Evolutionary conservation across 306 rosid species (phyloP).

Genomic region (Alnus glutinosa): DNA sequence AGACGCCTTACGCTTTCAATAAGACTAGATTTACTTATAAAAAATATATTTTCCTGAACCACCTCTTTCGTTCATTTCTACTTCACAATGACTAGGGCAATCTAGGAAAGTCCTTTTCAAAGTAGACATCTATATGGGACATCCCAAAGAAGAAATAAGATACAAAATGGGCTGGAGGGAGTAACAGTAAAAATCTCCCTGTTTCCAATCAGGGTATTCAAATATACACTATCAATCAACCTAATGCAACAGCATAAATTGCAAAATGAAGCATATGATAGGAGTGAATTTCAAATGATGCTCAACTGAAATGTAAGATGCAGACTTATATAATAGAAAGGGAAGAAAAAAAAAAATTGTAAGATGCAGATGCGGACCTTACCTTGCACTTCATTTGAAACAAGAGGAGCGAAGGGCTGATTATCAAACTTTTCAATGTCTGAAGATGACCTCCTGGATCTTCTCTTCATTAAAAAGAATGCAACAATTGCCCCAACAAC

Average conservation of each 20-base stretch:
- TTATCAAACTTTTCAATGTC: slow-evolving; percentile 73
- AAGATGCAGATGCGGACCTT: slow-evolving; percentile 20
- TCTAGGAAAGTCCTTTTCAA: not conserved
- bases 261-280: slow-evolving; percentile 8
- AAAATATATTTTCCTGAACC: not conserved
- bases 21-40: too few relatives aligned
- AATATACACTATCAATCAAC: not conserved
- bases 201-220: not conserved
- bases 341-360: not conserved
- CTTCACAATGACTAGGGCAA: not conserved
- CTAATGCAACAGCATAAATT: slow-evolving; percentile 6
- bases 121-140: not conserved
- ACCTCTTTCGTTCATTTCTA: not conserved
- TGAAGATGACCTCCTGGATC: slow-evolving; percentile 57
- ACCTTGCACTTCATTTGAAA: slow-evolving; percentile 72
- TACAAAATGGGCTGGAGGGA: not conserved
- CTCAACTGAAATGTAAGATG: slow-evolving; percentile 20
- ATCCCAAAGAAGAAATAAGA: slow-evolving; percentile 9
- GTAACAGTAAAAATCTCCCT: not conserved
- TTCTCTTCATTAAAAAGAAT: slow-evolving; percentile 74
- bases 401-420: slow-evolving; percentile 63
- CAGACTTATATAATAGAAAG: not conserved
- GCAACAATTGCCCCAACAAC: slow-evolving; percentile 76
- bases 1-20: too few relatives aligned
- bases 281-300: slow-evolving; percentile 14